phyloP scores from a whole-genome alignment of 1,284 basidiomycete genomes.

The Ustilago tritici region DNA sequence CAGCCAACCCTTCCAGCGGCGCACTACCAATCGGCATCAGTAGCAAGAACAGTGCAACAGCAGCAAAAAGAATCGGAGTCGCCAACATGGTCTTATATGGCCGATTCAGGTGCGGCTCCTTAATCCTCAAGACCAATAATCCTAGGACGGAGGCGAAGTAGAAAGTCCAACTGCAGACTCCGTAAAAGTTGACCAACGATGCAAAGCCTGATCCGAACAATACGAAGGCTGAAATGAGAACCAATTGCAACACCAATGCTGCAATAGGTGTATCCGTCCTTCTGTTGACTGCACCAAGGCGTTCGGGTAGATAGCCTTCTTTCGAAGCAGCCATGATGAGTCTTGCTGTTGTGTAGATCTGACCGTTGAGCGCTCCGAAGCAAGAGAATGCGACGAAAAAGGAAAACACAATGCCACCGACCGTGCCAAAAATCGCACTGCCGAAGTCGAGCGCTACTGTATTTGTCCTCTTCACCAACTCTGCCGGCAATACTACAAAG shows the following conservation, averaged over 20 bases:
- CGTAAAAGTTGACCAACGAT: slow-evolving; percentile 72
- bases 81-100: slow-evolving; percentile 79
- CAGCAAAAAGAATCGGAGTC: slow-evolving; percentile 91
- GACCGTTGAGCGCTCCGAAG: slow-evolving; percentile 59
- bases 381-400: slow-evolving; percentile 90
- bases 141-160: slow-evolving; percentile 75
- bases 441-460: slow-evolving; percentile 94
- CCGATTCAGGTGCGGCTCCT: slow-evolving; percentile 89
- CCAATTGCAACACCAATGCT: slow-evolving; percentile 52
- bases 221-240: slow-evolving; percentile 73
- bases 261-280: slow-evolving; percentile 53
- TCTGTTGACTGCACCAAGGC: slow-evolving; percentile 44
- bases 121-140: slow-evolving; percentile 85
- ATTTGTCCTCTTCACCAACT: slow-evolving; percentile 75
- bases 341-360: slow-evolving; percentile 73
- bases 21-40: slow-evolving; percentile 96
- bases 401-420: slow-evolving; percentile 89
- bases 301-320: slow-evolving; percentile 80
- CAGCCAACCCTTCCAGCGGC: slow-evolving; percentile 76
- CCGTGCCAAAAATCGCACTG: slow-evolving; percentile 82
- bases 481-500: slow-evolving; percentile 88
- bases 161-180: slow-evolving; percentile 70
- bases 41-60: slow-evolving; percentile 88
- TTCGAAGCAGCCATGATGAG: slow-evolving; percentile 88
- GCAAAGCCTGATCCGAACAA: slow-evolving; percentile 71